Conservation (phyloP, 495 filamentous ascomycete species). For the Filosporella fistucella region DNA sequence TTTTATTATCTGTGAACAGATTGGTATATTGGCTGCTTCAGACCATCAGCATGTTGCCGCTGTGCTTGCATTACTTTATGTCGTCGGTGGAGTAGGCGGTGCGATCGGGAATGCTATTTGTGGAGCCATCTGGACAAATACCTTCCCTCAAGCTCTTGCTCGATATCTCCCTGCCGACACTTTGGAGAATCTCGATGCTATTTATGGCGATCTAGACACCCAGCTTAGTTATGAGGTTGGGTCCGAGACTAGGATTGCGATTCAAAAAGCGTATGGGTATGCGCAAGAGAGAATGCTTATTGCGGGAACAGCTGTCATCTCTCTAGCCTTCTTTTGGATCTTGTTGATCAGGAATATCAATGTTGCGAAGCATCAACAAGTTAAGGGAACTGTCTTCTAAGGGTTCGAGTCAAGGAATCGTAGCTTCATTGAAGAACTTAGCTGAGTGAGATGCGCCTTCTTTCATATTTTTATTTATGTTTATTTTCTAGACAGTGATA, state of each 20-base stretch:
- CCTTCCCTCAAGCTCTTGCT: constrained; percentile 47
- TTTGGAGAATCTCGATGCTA: constrained; percentile 19
- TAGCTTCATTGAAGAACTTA: too few relatives aligned
- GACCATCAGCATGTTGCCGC: constrained; percentile 63
- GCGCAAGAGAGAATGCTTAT: constrained; percentile 29
- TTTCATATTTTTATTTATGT: too few relatives aligned
- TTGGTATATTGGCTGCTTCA: constrained; percentile 62
- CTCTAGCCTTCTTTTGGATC: constrained; percentile 33
- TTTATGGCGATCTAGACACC: constrained; percentile 56
- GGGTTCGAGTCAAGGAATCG: too few relatives aligned
- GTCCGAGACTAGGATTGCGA: constrained; percentile 49
- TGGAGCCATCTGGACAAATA: constrained; percentile 62
- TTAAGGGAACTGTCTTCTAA: constrained; percentile 29
- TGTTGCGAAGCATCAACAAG: constrained; percentile 40
- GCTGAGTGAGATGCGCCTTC: too few relatives aligned
- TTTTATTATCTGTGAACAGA: constrained; percentile 58
- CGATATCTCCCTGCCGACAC: constrained; percentile 53
- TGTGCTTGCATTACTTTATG: constrained; percentile 55
- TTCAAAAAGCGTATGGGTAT: constrained; percentile 54
- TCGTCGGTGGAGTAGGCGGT: constrained; percentile 61
- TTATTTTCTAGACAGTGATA: too few relatives aligned
- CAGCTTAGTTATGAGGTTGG: constrained; percentile 57
- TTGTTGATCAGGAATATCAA: constrained; percentile 45
- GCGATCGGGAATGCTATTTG: constrained; percentile 61
- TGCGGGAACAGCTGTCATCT: constrained; percentile 28